Percentiles rank a stretch among this genome's conserved stretches.
Evolutionary conservation across 2,329 filamentous ascomycete species (phyloP).

Genomic region (Fusarium sp.): DNA sequence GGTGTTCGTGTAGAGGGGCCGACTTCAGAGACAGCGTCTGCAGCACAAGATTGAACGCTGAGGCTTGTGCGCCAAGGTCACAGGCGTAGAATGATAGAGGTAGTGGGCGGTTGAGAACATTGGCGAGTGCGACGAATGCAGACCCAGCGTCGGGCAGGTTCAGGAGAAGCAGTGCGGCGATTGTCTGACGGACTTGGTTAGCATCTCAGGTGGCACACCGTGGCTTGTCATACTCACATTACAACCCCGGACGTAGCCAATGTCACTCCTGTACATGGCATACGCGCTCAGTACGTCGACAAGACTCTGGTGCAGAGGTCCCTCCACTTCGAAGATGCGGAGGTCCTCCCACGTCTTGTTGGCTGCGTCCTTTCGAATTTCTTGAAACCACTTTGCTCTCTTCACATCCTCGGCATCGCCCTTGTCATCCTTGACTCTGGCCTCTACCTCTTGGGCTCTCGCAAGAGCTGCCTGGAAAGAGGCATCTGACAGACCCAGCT

Average conservation of each 20-base stretch:
- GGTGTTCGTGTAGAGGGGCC: constrained; percentile 71
- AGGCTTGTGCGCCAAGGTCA: constrained; percentile 75
- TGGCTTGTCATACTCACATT: constrained; percentile 68
- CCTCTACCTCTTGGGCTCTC: constrained; percentile 73
- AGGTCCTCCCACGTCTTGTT: constrained; percentile 77
- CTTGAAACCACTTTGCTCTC: constrained; percentile 71
- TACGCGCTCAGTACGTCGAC: constrained; percentile 83
- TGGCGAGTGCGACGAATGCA: constrained; percentile 79
- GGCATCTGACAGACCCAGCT: constrained; percentile 73
- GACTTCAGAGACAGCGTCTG: constrained; percentile 75
- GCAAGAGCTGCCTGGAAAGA: constrained; percentile 79
- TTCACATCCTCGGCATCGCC: constrained; percentile 65
- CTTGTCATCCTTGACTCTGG: constrained; percentile 64
- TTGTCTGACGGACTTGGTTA: constrained; percentile 62
- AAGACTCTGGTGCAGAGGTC: constrained; percentile 75
- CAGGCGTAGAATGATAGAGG: constrained; percentile 81
- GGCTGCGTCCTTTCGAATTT: constrained; percentile 73
- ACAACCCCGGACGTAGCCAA: constrained; percentile 80
- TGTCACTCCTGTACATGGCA: constrained; percentile 84
- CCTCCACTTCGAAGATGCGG: constrained; percentile 76
- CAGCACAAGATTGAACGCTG: constrained; percentile 77
- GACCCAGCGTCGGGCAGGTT: constrained; percentile 74
- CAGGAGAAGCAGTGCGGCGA: constrained; percentile 79
- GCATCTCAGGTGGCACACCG: constrained; percentile 17
- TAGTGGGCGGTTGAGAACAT: constrained; percentile 80